Evolutionary conservation across 257 asterid species (phyloP).

Genomic region (Jacaranda copaia): DNA sequence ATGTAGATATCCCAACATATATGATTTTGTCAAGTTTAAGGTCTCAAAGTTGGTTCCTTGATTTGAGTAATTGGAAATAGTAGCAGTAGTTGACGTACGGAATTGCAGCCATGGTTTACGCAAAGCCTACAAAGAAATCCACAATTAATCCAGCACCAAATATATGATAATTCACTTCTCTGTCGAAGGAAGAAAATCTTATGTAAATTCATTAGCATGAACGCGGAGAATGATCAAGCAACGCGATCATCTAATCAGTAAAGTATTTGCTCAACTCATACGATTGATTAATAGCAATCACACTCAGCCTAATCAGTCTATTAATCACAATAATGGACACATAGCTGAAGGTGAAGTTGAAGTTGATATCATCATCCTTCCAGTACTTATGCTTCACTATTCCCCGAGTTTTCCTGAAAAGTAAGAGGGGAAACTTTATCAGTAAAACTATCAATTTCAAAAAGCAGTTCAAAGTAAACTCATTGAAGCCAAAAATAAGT

Average conservation of each 20-base stretch:
- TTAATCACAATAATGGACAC: conserved; percentile 1
- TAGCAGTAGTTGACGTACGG: background rate
- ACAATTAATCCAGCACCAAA: background rate
- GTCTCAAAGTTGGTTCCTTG: background rate
- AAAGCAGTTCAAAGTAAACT: background rate
- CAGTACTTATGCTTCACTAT: conserved; percentile 39
- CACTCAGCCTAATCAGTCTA: conserved; percentile 7
- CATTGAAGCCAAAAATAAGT: background rate
- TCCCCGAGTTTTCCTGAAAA: conserved; percentile 47
- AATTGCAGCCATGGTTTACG: background rate
- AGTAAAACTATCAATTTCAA: conserved; percentile 6
- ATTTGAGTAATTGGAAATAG: background rate
- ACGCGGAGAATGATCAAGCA: background rate
- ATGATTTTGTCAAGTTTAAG: too few relatives aligned
- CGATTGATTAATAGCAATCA: conserved; percentile 1
- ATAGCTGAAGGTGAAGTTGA: background rate
- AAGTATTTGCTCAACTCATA: conserved; percentile 5
- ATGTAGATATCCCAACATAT: too few relatives aligned
- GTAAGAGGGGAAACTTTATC: background rate
- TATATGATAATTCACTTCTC: background rate
- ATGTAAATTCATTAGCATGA: background rate
- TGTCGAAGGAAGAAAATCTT: background rate
- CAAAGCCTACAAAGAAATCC: background rate
- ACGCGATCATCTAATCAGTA: background rate
- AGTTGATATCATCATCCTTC: conserved; percentile 11